Base-by-base conservation (phyloP, 2,329 filamentous ascomycete species). In the Penicillium sp. region DNA sequence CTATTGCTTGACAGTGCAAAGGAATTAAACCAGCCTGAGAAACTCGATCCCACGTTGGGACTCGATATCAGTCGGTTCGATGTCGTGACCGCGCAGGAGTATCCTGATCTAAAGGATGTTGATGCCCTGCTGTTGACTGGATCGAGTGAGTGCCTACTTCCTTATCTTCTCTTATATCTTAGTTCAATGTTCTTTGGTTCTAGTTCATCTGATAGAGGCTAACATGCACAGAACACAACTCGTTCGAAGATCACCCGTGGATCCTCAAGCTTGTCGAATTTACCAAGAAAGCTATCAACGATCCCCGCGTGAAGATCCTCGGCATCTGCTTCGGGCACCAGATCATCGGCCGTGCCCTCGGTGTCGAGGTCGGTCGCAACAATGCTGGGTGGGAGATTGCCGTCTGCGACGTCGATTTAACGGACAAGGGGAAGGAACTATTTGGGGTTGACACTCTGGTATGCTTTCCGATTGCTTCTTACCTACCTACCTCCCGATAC, bases 271-370 rank as follows among this genome's bases (percentile, higher is more conserved):
- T 96, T 1, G 88, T 92, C 19, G 86, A 88, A 1, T 96, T 88
- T 71, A 87, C 85, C 0, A 80, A 82, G 55, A 80, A 83, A 66
- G 81, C 90, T 3, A 82, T 91, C 38, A 81, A 82, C 13, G 84
- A 89, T 66, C 81, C 84, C 29, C 82, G 87, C 0, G 85, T 95
- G 7, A 85, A 87, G 41, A 78, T 93, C n/a, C 83, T 96, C 17
- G 92, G 92, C 11, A 84, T 95, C 17, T 96, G 92, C 77, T 96
- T 94, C 75, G 92, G 92, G 5, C 92, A 96, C 75, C 92, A 96
- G 80, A 93, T 96, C 70, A 80, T 95, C 48, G 91, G 86, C 1
- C 84, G 92, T 56, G 91, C 91, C 1, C 73, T 93, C 67, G 91
- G 88, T 3, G 84, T 80, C 21, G 84, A 86, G 68, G 90, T 96